Evolutionary conservation across 2,329 filamentous ascomycete species (phyloP).

Genomic region (Cladosporium sp.): DNA sequence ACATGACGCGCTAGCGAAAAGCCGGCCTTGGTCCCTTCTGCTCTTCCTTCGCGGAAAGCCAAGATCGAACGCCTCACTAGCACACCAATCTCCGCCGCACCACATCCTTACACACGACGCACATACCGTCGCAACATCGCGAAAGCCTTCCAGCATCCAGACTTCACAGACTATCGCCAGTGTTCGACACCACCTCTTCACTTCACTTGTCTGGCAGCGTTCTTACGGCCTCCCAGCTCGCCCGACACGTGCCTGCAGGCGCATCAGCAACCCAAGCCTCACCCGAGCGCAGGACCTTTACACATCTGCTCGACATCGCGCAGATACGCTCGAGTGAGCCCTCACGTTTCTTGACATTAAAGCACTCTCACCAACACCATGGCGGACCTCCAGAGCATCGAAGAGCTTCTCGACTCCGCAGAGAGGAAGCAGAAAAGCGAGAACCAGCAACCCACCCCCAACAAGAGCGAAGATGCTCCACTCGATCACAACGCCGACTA

Average conservation of each 20-base stretch:
- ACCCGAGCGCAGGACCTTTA: neutral
- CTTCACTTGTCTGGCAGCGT: neutral
- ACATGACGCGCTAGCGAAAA: constrained; percentile 1
- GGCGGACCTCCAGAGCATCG: constrained; percentile 49
- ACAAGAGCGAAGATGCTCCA: neutral
- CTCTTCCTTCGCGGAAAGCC: neutral
- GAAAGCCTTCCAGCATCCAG: neutral
- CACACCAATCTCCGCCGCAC: neutral
- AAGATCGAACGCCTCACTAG: neutral
- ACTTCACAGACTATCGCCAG: neutral
- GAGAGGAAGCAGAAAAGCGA: constrained; percentile 14
- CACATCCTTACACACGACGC: neutral
- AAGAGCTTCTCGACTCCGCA: constrained; percentile 77
- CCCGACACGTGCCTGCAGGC: neutral
- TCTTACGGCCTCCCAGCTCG: constrained; percentile 9
- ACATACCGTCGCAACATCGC: neutral
- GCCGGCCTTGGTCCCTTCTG: neutral
- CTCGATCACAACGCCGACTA: constrained; percentile 11
- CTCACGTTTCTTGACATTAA: constrained; percentile 2
- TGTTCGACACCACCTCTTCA: constrained; percentile 1
- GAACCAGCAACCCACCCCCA: constrained; percentile 7
- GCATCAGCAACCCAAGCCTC: neutral
- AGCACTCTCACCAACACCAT: constrained; percentile 14
- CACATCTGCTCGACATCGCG: neutral
- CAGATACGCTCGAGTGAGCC: constrained; percentile 11